Evolutionary conservation across 1,284 basidiomycete species (phyloP), one percentile per base, ranked within the genome.

Genomic region (Cryptococcus sp.): DNA sequence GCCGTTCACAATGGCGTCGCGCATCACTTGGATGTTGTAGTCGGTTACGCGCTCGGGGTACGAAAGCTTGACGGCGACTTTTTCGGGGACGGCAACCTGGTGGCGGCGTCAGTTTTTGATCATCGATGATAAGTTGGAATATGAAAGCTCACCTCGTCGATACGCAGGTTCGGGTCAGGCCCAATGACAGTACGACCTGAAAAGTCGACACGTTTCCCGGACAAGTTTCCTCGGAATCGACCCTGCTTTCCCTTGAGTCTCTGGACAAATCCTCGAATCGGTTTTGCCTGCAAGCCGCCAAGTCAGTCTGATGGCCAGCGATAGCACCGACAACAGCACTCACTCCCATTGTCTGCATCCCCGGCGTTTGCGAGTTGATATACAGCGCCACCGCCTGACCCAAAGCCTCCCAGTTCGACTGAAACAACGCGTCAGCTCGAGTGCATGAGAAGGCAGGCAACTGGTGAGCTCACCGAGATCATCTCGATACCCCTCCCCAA

Each of bases 161-260:
- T 98, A 51, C 91, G 87, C 60, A 99, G 80, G 75, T 98, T 99
- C 11, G 96, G 96, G 75, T 99, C 96, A 0, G 96, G 96, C 2
- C 92, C 95, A 71, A 99, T 99, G 77, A 99, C 96, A 5, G 96
- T 99, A 69, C 96, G 88, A 16, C 88, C 96, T 1, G 94, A 98
- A 73, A 98, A 98, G 77, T 99, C 96, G 66, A 99, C 96, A 78
- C 96, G 91, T 78, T 99, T 99, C 61, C 96, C 96, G 0, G 94
- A 98, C 18, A 99, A 82, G 74, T 99, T 99, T 33, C 96, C 96
- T 76, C 96, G 85, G 80, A 99, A 98, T 56, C 96, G 92, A 69
- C 96, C 96, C 77, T 98, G 93, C 76, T 99, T 99, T 45, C 96
- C 96, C 80, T 98, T 99, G 57, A 99, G 81, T 18, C 96, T 89